Evolutionary conservation across 2,329 filamentous ascomycete species (phyloP).

Genomic region (Paecilomyces variotii): DNA sequence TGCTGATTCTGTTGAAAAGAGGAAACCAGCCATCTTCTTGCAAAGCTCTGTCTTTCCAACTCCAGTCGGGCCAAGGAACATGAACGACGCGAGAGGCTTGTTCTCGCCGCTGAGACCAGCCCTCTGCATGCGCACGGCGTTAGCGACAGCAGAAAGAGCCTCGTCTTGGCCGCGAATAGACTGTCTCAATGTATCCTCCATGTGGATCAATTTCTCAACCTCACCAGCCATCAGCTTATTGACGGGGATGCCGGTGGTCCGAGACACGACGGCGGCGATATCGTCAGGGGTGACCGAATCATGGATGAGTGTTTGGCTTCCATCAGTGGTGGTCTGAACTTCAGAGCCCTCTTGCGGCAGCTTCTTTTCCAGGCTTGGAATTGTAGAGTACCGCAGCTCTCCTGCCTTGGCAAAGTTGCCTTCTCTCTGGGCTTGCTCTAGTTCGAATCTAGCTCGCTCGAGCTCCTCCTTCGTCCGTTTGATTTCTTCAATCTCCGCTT

Average conservation of each 20-base stretch:
- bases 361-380: slow-evolving; percentile 71
- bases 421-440: slow-evolving; percentile 78
- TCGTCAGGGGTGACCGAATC: slow-evolving; percentile 94
- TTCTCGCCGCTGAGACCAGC: slow-evolving; percentile 89
- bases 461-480: slow-evolving; percentile 85
- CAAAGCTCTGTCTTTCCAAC: slow-evolving; percentile 96
- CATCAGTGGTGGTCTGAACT: slow-evolving; percentile 26
- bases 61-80: slow-evolving; percentile 94
- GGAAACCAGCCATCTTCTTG: slow-evolving; percentile 87
- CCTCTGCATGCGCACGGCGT: slow-evolving; percentile 88
- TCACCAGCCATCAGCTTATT: slow-evolving; percentile 88
- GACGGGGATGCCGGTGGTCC: slow-evolving; percentile 86
- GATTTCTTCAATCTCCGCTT: slow-evolving; percentile 73
- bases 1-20: slow-evolving; percentile 86
- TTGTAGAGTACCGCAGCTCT: slow-evolving; percentile 79
- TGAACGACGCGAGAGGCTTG: slow-evolving; percentile 84
- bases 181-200: slow-evolving; percentile 82
- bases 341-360: slow-evolving; percentile 64
- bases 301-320: slow-evolving; percentile 62
- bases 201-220: slow-evolving; percentile 87
- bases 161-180: slow-evolving; percentile 91
- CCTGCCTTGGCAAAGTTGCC: slow-evolving; percentile 88
- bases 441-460: slow-evolving; percentile 73
- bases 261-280: slow-evolving; percentile 83
- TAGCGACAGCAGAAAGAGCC: slow-evolving; percentile 79